Evolutionary conservation across 495 filamentous ascomycete genomes (phyloP).

Genomic region (Neurospora africana): DNA sequence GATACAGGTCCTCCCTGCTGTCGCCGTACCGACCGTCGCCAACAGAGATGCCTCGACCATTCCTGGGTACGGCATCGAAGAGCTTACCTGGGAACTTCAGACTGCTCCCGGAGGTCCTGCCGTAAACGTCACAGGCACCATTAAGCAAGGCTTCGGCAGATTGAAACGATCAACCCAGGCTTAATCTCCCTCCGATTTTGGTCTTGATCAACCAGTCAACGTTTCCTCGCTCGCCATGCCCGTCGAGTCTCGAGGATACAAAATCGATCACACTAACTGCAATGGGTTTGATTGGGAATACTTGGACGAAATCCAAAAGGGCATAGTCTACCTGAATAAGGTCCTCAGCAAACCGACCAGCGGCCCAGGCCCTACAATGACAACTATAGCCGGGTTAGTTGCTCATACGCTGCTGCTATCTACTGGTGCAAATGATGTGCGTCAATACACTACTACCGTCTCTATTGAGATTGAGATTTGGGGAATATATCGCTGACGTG

Average conservation of each 20-base stretch:
- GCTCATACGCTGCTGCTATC: conserved; percentile 16
- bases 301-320: conserved; percentile 16
- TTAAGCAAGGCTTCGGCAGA: conserved; percentile 4
- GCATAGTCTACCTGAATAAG: conserved; percentile 13
- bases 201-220: background rate
- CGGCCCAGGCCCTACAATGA: conserved; percentile 14
- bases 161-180: conserved; percentile 6
- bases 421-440: conserved; percentile 25
- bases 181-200: background rate
- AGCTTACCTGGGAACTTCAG: background rate
- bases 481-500: background rate
- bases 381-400: conserved; percentile 17
- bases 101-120: background rate
- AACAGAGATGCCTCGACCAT: background rate
- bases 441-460: background rate
- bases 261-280: background rate
- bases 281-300: background rate
- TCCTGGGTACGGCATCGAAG: background rate
- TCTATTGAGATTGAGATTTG: no score
- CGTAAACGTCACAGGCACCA: conserved; percentile 6
- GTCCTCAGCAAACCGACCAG: conserved; percentile 3
- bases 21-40: background rate
- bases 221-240: background rate
- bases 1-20: background rate
- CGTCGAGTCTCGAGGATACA: background rate